Evolutionary conservation across 345 rosid species (phyloP).

Genomic region (Eucalyptus viminalis): DNA sequence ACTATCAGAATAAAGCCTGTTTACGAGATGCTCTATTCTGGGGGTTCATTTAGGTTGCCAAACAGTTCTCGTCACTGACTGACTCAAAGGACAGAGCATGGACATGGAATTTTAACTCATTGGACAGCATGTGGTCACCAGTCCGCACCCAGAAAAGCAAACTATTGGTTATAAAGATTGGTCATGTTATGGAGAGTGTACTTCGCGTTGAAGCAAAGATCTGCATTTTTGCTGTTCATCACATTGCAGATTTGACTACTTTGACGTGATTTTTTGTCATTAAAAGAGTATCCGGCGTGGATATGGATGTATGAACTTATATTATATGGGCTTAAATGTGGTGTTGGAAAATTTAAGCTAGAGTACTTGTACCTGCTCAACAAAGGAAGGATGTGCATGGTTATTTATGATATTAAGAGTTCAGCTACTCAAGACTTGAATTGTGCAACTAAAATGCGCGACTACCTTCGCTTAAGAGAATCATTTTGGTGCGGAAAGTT

Average conservation of each 20-base stretch:
- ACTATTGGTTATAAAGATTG: background rate
- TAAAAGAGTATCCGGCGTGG: background rate
- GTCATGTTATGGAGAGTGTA: background rate
- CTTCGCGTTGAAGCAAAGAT: background rate
- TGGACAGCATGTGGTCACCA: background rate
- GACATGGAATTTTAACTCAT: background rate
- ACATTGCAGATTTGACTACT: background rate
- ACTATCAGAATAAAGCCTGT: slow-evolving; percentile 42
- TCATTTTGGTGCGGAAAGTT: background rate
- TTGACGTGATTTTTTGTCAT: background rate
- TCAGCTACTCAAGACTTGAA: background rate
- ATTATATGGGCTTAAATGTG: background rate
- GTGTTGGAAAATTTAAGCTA: background rate
- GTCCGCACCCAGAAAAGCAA: background rate
- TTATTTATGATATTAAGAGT: background rate
- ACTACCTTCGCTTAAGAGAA: background rate
- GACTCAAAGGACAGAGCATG: background rate
- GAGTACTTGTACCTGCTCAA: background rate
- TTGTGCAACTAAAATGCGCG: background rate
- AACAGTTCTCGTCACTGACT: slow-evolving; percentile 20
- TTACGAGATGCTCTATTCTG: slow-evolving; percentile 45
- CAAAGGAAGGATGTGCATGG: background rate
- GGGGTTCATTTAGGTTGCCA: slow-evolving; percentile 49
- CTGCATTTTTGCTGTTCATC: background rate
- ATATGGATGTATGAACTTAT: background rate